phyloP scores from a whole-genome alignment of 768 basidiomycete species.

The Coprinellus micaceus region DNA sequence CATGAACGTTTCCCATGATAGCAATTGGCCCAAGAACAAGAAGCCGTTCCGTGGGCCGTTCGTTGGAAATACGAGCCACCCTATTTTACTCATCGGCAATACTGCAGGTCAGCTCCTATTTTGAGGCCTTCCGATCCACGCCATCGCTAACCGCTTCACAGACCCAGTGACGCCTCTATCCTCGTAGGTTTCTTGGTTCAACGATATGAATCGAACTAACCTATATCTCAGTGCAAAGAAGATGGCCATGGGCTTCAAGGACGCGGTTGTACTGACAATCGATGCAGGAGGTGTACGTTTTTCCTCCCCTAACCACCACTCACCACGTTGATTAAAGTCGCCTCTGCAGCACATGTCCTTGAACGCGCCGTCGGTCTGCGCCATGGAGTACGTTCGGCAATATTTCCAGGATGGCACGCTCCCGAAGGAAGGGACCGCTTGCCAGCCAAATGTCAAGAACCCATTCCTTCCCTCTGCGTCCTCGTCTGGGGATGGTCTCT shows the following conservation, averaged over 20 bases:
- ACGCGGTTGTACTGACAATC: constrained; percentile 15
- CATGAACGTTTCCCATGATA: too few relatives aligned
- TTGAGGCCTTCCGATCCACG: background rate
- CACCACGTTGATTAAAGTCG: too few relatives aligned
- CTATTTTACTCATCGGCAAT: constrained; percentile 37
- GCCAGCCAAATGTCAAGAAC: background rate
- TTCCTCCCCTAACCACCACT: too few relatives aligned
- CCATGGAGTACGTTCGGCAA: constrained; percentile 9
- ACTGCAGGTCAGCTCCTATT: constrained; percentile 27
- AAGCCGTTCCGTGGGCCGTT: constrained; percentile 28
- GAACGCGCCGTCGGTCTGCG: constrained; percentile 23
- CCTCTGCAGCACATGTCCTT: constrained; percentile 25
- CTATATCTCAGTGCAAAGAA: constrained; percentile 7
- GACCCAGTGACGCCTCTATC: constrained; percentile 28
- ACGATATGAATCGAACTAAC: too few relatives aligned
- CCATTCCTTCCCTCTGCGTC: background rate
- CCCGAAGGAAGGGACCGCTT: background rate
- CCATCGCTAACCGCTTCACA: constrained; percentile 1
- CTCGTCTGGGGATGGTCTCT: too few relatives aligned
- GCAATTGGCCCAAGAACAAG: constrained; percentile 11
- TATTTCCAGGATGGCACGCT: constrained; percentile 18
- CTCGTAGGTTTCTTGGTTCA: too few relatives aligned
- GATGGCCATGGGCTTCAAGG: constrained; percentile 13
- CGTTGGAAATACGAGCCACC: constrained; percentile 33
- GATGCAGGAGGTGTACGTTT: constrained; percentile 16